Evolutionary conservation across 2,329 filamentous ascomycete genomes (phyloP).

Genomic region (Calonectria pseudoturangicola): DNA sequence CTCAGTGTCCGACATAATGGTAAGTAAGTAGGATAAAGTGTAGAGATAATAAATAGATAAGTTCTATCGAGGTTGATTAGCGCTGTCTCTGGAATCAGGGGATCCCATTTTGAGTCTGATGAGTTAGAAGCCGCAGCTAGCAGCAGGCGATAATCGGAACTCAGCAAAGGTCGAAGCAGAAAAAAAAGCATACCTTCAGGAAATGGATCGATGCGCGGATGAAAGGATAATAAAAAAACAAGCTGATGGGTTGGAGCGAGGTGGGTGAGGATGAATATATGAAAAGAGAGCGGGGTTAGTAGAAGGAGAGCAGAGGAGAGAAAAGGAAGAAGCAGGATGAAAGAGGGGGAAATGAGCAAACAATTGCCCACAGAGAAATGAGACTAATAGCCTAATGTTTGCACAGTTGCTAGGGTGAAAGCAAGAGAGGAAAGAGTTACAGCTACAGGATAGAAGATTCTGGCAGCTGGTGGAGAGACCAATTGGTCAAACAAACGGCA

Average conservation of each 20-base stretch:
- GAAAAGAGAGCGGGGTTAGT: not conserved
- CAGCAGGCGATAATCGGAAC: not conserved
- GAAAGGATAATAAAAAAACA: not conserved
- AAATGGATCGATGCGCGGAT: not conserved
- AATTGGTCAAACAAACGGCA: not conserved
- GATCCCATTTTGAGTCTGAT: not conserved
- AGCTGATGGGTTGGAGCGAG: not conserved
- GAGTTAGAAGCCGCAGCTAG: not conserved
- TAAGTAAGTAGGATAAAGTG: not conserved
- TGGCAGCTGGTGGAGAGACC: too few species aligned
- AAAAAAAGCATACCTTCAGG: not conserved
- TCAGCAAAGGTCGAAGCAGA: not conserved
- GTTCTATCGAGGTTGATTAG: not conserved
- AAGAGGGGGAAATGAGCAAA: not conserved
- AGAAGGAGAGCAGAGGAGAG: not conserved
- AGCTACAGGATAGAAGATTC: not conserved
- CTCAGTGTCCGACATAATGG: slow-evolving; percentile 54
- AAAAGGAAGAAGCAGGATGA: not conserved
- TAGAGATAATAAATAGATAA: not conserved
- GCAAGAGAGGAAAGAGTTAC: not conserved
- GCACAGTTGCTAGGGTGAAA: not conserved
- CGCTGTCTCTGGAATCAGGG: not conserved
- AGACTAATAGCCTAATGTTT: slow-evolving; percentile 11
- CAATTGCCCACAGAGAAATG: too few species aligned
- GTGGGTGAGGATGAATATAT: not conserved